These are phyloP conservation scores for Podila minutissima DNA, from an alignment of 192 early-diverging fungal species.

Conservation along the genomic window DNA sequence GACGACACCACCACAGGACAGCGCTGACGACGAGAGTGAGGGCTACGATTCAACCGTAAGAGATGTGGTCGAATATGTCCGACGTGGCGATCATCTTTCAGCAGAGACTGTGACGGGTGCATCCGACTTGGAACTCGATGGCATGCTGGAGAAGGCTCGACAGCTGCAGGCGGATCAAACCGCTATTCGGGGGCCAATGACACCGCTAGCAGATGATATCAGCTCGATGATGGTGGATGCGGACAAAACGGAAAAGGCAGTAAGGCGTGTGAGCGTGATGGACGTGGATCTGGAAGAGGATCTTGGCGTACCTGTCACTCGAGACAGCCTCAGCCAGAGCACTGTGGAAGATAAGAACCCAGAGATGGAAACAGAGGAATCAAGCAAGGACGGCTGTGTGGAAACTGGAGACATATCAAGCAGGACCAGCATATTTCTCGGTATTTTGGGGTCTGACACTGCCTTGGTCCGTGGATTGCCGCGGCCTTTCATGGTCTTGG, in stretches of 20 bases:
- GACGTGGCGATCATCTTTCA: slow-evolving; percentile 54
- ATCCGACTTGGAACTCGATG: slow-evolving; percentile 25
- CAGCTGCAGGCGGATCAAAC: background rate
- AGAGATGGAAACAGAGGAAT: background rate
- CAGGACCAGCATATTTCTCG: slow-evolving; percentile 42
- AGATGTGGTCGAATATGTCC: slow-evolving; percentile 53
- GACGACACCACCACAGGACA: background rate
- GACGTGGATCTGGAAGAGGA: slow-evolving; percentile 2
- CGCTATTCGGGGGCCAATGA: background rate
- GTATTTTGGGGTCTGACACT: slow-evolving; percentile 34
- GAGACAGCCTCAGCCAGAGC: background rate
- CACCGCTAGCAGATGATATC: background rate
- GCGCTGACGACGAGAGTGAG: background rate
- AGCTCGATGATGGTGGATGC: background rate
- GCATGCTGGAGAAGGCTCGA: slow-evolving; percentile 7
- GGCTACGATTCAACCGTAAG: background rate
- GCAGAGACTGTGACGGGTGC: slow-evolving; percentile 37
- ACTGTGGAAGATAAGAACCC: background rate
- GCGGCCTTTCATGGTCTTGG: slow-evolving; percentile 31
- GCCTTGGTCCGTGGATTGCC: slow-evolving; percentile 22
- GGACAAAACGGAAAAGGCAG: background rate
- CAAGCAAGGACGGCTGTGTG: background rate
- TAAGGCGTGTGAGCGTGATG: slow-evolving; percentile 21
- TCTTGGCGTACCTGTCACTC: background rate
- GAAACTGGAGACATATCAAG: slow-evolving; percentile 18